These are phyloP conservation scores for Penicillium hesseltinei DNA, from an alignment of 2,329 filamentous ascomycete genomes.

Conservation along the genomic window DNA sequence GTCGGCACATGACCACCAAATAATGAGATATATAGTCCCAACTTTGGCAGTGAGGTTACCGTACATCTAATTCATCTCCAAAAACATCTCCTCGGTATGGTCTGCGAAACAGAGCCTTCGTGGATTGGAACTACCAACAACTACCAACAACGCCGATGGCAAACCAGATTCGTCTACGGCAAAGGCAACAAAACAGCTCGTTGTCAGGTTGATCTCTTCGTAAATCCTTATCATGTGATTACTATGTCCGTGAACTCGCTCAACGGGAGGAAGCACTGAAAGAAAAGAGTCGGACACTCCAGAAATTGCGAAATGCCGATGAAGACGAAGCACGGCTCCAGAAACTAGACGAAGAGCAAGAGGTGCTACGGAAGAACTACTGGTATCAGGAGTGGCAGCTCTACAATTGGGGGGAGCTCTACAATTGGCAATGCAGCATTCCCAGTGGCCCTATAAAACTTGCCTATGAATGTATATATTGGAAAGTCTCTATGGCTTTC, in stretches of 20 bases:
- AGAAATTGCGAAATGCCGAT: background rate
- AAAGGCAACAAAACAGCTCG: background rate
- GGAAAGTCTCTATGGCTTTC: background rate
- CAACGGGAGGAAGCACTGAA: background rate
- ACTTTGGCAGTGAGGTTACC: no score
- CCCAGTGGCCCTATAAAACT: background rate
- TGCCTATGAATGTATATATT: background rate
- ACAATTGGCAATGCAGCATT: background rate
- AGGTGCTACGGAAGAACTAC: background rate
- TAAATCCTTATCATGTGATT: background rate
- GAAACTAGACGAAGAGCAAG: background rate
- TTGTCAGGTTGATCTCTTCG: background rate
- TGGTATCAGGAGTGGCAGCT: background rate
- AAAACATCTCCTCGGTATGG: background rate
- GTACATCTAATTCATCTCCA: background rate
- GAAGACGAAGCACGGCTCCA: background rate
- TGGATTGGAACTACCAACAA: background rate
- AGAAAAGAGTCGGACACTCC: background rate
- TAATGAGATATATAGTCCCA: background rate
- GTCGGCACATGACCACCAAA: background rate
- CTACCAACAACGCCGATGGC: background rate
- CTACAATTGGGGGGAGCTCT: background rate
- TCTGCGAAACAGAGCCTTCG: background rate
- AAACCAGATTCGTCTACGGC: background rate
- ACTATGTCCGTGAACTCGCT: background rate